Evolutionary conservation across 2,329 filamentous ascomycete genomes (phyloP), one percentile per base, ranked within the genome.

Genomic region (Colletotrichum coccodes): DNA sequence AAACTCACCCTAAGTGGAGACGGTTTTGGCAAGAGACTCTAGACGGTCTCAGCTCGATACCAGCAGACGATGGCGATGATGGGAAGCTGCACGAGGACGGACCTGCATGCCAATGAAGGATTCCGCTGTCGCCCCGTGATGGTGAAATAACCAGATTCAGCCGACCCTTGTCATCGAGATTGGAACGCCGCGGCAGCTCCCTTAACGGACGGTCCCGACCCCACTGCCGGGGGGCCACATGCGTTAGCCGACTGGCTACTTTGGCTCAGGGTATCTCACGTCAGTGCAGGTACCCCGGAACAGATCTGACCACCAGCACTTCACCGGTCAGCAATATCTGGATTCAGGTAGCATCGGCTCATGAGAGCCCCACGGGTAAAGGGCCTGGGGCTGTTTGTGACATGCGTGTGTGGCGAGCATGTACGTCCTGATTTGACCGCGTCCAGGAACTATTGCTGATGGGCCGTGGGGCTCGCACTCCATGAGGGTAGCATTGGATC

Each of bases 171-270:
- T 16, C 44, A 38, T 34, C 42, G 40, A 47, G 23, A 38, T 36
- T 30, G 6, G 40, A 6, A 8, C 21, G 23, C 16, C 23, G 44
- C 57, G 34, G 57, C 32, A 44, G 57, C 44, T 60, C 28, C 57
- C 57, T 60, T 40, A 23, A 21, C 57, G 57, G 57, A 8, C 44
- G 44, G 34, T 60, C 44, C 57, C 57, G 57, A 30, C 32, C n/a
- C 57, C 18, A 11, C 56, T 47, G 44, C 11, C 34, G 23, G 54
- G 30, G n/a, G 44, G 16, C 12, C 5, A 6, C 32, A 18, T 32
- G 44, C 44, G 18, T 21, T 16, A 26, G 14, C 32, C 57, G 44
- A 40, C 42, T 60, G 57, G 57, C 32, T 23, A 38, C 42, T 49
- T 12, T 14, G 32, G 18, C 44, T 50, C 12, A 11, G 9, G n/a